phyloP scores from a whole-genome alignment of 176 grass and related monocot species.

The Oryza officinalis region DNA sequence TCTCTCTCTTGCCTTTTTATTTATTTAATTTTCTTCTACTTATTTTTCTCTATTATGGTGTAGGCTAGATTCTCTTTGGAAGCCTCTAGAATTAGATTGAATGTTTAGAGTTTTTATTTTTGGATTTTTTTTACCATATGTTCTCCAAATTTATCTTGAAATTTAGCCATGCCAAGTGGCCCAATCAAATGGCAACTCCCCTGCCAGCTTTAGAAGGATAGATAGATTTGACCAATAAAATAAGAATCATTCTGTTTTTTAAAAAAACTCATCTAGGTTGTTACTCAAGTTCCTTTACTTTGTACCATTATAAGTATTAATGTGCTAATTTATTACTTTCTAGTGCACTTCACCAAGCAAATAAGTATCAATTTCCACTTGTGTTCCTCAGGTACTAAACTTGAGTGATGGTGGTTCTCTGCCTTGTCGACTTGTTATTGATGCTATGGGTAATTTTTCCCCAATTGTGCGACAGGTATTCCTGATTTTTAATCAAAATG shows the following conservation, averaged over 20 bases:
- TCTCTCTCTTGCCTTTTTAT: too few relatives aligned
- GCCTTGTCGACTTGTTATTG: conserved; percentile 64
- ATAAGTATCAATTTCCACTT: conserved; percentile 4
- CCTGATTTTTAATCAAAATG: background rate
- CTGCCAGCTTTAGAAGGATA: too few relatives aligned
- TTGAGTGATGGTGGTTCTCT: conserved; percentile 64
- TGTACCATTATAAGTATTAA: background rate
- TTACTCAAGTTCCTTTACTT: background rate
- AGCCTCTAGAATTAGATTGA: too few relatives aligned
- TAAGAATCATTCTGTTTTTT: background rate
- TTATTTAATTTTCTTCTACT: too few relatives aligned
- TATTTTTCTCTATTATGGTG: too few relatives aligned
- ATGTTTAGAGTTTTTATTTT: too few relatives aligned
- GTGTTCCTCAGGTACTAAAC: conserved; percentile 57
- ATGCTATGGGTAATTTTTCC: conserved; percentile 99
- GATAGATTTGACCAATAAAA: background rate
- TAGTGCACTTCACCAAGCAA: conserved; percentile 6
- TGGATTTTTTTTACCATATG: background rate
- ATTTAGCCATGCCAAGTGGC: too few relatives aligned
- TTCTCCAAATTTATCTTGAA: too few relatives aligned
- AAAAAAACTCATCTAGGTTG: background rate
- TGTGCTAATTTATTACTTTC: background rate
- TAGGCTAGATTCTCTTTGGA: too few relatives aligned
- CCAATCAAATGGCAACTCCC: too few relatives aligned
- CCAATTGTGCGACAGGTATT: conserved; percentile 88